Base-by-base conservation (phyloP, 176 grass and related monocot genomes). In the Phragmites australis region DNA sequence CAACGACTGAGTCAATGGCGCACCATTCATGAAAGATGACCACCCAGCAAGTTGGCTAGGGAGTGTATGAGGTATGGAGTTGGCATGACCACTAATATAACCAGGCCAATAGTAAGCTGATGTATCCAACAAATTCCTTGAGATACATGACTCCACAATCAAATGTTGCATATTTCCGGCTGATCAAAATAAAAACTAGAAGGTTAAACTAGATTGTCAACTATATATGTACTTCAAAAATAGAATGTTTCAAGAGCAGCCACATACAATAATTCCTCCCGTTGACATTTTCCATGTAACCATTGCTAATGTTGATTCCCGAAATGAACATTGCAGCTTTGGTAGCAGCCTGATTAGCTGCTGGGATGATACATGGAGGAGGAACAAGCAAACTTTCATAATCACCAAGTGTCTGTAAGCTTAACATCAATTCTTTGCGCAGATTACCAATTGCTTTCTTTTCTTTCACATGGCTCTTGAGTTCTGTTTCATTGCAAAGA, bases 81-180 rank as follows among this genome's bases (percentile, higher is more conserved):
- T 89, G 64, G 45, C 75, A 76, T 70, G 89, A 82, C 75, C 74
- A 85, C 70, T 89, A 65, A 94, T 90, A 83, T 94, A 97, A 68
- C 95, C 90, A 79, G 88, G 90, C 95, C 92, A 94, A 73, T 70
- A 94, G 57, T 97, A 97, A 63, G 86, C 88, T 85, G 95, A 94
- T 22, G 95, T 87, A 47, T 97, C 95, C 85, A 97, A 82, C 63
- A 94, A 94, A 40, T 87, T 90, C 42, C 95, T 82, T 65, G 95
- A 97, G 69, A 97, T 97, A 85, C 95, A 97, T 58, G 90, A 93
- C 81, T 97, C 95, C 32, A 97, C 88, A 83, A 94, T 97, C 81
- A 97, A 90, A 88, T 97, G 95, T 17, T 90, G 44, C 95, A 97
- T 89, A 86, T 91, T 97, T 77, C 95, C 95, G 78, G 86, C 95